Base-by-base conservation (phyloP, 2,329 filamentous ascomycete genomes). In the Purpureocillium lavendulum region DNA sequence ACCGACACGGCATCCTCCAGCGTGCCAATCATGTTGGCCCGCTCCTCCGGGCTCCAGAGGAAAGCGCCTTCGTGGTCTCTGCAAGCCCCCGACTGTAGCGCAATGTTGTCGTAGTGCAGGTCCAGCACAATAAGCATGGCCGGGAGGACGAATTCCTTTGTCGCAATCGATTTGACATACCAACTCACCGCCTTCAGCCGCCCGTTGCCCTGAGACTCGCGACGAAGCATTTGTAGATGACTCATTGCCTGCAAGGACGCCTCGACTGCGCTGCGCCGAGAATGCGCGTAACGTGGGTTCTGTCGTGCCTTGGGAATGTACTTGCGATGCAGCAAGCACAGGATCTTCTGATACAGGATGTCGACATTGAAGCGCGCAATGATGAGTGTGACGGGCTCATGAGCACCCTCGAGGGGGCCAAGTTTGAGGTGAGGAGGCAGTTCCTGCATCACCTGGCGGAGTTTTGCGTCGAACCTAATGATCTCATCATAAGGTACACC, bases 291-390 rank as follows among this genome's bases (percentile, higher is more conserved):
- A 8, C 88, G 76, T 9, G 84, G 70, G 50, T 90, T 92, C 43
- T 84, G 77, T 35, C 84, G 72, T 5, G 88, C 85, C 43, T 81
- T 77, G n/a, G 77, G 70, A 42, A 95, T 73, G 58, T 92, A 96
- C 47, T 88, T 88, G 37, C 88, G 77, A 59, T 98, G 92, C 30
- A 98, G 73, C 16, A 95, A 76, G 52, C 87, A 94, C 51, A 94
- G 74, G 14, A 88, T 84, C 63, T 94, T 95, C 47, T 94, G 80
- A 55, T 88, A 94, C 5, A 96, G 65, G 36, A 92, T 82, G 45
- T 92, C 86, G 26, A 96, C 67, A 41, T 84, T 84, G 56, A 88
- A 89, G 21, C 89, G 80, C 38, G 89, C 84, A 66, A 94, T 83
- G 42, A 96, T 81, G 43, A 92, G 75, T 18, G 87, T 85, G 58